Conservation (phyloP, 306 rosid species). For the Fragaria ananassa region DNA sequence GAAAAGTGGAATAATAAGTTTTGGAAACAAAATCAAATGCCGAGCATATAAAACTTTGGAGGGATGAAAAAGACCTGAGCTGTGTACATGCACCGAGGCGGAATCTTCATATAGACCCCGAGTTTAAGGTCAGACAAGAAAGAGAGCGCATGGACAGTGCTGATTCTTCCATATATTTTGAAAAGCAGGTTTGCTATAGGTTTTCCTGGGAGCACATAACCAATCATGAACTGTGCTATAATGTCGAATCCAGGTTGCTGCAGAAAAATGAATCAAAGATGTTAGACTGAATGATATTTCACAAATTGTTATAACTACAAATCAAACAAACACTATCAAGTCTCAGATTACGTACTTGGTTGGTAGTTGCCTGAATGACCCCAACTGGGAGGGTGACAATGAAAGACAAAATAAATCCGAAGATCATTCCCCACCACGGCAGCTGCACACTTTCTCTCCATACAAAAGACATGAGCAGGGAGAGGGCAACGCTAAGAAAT, state of each 20-base stretch:
- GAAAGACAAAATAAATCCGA: slow-evolving; percentile 80
- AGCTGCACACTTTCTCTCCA: slow-evolving; percentile 83
- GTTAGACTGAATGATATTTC: slow-evolving; percentile 10
- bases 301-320: not conserved
- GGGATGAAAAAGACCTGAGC: slow-evolving; percentile 64
- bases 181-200: slow-evolving; percentile 95
- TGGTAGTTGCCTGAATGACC: slow-evolving; percentile 97
- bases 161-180: slow-evolving; percentile 93
- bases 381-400: slow-evolving; percentile 96
- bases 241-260: slow-evolving; percentile 99
- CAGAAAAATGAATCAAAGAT: slow-evolving; percentile 18
- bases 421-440: slow-evolving; percentile 98
- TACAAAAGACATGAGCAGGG: slow-evolving; percentile 61
- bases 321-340: not conserved
- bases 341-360: slow-evolving; percentile 59
- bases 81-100: slow-evolving; percentile 87
- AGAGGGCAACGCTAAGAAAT: slow-evolving; percentile 59
- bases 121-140: slow-evolving; percentile 96
- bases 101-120: slow-evolving; percentile 98
- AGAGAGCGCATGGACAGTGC: slow-evolving; percentile 94
- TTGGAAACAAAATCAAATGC: not conserved
- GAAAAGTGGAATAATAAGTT: not conserved
- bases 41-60: not conserved
- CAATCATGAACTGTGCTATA: slow-evolving; percentile 94
- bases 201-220: slow-evolving; percentile 87